Evolutionary conservation across 169 alveolate genomes (phyloP).

Genomic region (Plasmodium reichenowi): DNA sequence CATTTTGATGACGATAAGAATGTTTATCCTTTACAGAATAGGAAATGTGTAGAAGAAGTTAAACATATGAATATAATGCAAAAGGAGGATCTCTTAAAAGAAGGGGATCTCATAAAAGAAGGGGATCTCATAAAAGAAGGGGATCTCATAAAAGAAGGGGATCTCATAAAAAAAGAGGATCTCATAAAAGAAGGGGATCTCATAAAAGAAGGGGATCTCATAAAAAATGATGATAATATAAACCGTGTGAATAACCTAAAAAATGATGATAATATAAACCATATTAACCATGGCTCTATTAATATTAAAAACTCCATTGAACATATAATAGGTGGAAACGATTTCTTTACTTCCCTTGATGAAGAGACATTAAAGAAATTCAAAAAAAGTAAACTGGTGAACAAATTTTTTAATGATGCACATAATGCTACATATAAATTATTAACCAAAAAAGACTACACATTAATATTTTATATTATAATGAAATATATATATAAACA

Average conservation of each 20-base stretch:
- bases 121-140: background rate
- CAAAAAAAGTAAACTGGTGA: conserved; percentile 19
- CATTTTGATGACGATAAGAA: too few relatives aligned
- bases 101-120: background rate
- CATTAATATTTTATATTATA: conserved; percentile 42
- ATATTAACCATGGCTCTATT: too few relatives aligned
- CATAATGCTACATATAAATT: conserved; percentile 4
- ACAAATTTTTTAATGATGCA: conserved; percentile 13
- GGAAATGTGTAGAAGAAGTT: too few relatives aligned
- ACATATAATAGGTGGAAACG: background rate
- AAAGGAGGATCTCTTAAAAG: background rate
- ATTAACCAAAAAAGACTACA: conserved; percentile 44
- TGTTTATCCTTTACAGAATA: too few relatives aligned
- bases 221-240: too few relatives aligned
- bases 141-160: background rate
- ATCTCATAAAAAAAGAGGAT: background rate
- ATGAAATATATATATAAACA: conserved; percentile 62
- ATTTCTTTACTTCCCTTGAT: background rate
- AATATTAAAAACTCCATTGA: too few relatives aligned
- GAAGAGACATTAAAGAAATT: conserved; percentile 4
- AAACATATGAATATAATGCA: background rate
- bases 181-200: background rate
- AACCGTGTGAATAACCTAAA: too few relatives aligned
- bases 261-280: too few relatives aligned
- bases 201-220: too few relatives aligned